These are phyloP conservation scores for Fusarium oxysporum DNA, from an alignment of 2,329 filamentous ascomycete species.

Conservation along the genomic window DNA sequence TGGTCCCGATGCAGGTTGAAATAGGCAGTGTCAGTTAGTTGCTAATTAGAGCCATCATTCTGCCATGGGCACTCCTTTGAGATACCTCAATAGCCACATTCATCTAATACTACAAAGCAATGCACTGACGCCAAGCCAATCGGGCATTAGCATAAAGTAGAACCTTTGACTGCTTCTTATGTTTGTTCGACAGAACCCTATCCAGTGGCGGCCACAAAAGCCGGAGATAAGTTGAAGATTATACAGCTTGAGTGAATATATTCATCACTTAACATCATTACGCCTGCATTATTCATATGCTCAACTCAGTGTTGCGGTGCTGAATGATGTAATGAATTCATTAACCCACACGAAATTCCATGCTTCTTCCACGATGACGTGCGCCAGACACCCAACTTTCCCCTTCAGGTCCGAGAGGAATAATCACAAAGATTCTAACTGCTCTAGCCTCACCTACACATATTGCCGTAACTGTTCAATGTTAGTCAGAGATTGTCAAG, in stretches of 20 bases:
- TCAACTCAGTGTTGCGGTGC: neutral
- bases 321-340: conserved; percentile 9
- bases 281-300: neutral
- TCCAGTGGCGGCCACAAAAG: neutral
- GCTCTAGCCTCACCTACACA: conserved; percentile 38
- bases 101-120: neutral
- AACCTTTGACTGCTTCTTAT: neutral
- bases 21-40: neutral
- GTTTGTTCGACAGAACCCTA: neutral
- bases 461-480: conserved; percentile 50
- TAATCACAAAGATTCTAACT: neutral
- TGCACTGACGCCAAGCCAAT: neutral
- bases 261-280: neutral
- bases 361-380: conserved; percentile 3
- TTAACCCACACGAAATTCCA: conserved; percentile 11
- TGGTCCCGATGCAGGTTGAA: neutral
- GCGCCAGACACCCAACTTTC: conserved; percentile 11
- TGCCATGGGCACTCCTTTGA: neutral
- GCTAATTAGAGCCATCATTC: neutral
- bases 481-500: conserved; percentile 14
- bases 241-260: neutral
- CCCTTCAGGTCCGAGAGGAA: conserved; percentile 13
- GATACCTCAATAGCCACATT: neutral
- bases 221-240: too few relatives aligned
- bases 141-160: neutral